Conservation (phyloP, 225 moss, liverwort and hornwort genomes). For the Anthoceros angustus region DNA sequence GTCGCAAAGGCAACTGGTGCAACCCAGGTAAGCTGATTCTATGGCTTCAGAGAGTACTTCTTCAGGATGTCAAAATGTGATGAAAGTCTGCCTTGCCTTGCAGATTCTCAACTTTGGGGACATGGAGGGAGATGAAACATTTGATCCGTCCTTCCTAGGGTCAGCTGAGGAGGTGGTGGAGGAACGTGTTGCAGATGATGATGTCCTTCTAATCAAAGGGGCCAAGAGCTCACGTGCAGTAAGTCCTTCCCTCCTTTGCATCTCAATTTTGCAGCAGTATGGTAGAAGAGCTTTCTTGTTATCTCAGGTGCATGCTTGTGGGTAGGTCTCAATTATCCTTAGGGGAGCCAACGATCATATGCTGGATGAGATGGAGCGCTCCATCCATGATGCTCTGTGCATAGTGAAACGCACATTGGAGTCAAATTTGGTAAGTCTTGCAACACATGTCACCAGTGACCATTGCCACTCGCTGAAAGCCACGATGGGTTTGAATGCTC, state of each 20-base stretch:
- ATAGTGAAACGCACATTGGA: constrained; percentile 76
- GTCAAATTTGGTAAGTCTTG: constrained; percentile 44
- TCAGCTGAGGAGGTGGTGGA: constrained; percentile 64
- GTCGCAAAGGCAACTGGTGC: constrained; percentile 81
- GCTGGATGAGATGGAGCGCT: constrained; percentile 86
- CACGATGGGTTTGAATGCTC: background rate
- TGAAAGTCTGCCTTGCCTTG: background rate
- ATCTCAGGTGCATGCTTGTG: background rate
- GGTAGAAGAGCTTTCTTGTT: background rate
- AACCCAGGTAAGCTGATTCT: constrained; percentile 35
- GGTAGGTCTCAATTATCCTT: constrained; percentile 61
- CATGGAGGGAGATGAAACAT: constrained; percentile 82
- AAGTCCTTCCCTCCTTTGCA: background rate
- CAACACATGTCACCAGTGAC: too few species aligned
- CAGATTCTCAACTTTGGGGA: constrained; percentile 70
- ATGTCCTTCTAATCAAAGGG: constrained; percentile 67
- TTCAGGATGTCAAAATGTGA: background rate
- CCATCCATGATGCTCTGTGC: constrained; percentile 65
- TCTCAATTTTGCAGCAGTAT: background rate
- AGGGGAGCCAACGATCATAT: constrained; percentile 75
- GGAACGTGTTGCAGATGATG: constrained; percentile 62
- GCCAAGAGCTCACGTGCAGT: constrained; percentile 65
- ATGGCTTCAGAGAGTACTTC: background rate
- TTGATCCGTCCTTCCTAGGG: constrained; percentile 55
- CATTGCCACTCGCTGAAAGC: background rate